Evolutionary conservation across 2,329 filamentous ascomycete genomes (phyloP).

Genomic region (Neoascochyta sp.): DNA sequence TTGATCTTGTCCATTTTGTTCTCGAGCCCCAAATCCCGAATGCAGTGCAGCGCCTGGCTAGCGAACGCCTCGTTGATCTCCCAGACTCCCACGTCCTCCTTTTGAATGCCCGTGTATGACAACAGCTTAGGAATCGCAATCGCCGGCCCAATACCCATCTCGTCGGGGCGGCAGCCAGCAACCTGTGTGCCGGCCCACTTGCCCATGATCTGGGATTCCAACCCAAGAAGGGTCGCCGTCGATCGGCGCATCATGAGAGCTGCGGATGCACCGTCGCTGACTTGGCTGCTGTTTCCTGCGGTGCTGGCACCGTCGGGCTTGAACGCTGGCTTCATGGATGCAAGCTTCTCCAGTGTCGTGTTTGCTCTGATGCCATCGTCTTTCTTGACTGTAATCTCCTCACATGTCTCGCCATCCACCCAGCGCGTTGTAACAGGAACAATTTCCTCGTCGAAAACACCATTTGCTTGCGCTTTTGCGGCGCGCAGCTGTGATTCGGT

Average conservation of each 20-base stretch:
- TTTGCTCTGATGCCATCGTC: conserved; percentile 80
- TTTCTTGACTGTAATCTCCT: conserved; percentile 62
- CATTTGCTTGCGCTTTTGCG: conserved; percentile 62
- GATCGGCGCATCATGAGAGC: conserved; percentile 80
- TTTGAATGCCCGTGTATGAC: conserved; percentile 61
- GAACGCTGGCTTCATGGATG: conserved; percentile 82
- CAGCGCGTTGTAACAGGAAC: conserved; percentile 72
- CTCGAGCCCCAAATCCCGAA: conserved; percentile 66
- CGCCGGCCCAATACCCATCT: conserved; percentile 91
- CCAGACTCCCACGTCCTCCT: conserved; percentile 74
- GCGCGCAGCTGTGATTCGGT: conserved; percentile 71
- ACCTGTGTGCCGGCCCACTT: conserved; percentile 76
- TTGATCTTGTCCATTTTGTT: conserved; percentile 72
- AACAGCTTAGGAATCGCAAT: conserved; percentile 81
- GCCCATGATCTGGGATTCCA: conserved; percentile 67
- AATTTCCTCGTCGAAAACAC: conserved; percentile 74
- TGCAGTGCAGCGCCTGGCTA: conserved; percentile 63
- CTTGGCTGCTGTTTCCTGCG: conserved; percentile 80
- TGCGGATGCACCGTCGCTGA: conserved; percentile 84
- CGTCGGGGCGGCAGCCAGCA: conserved; percentile 77
- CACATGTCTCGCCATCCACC: conserved; percentile 56
- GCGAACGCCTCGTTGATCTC: conserved; percentile 86
- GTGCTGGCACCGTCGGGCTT: conserved; percentile 70
- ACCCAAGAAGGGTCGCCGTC: conserved; percentile 69
- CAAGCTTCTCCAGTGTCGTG: conserved; percentile 66